Conservation (phyloP, 2,329 filamentous ascomycete species). For the Claviceps spartinae region DNA sequence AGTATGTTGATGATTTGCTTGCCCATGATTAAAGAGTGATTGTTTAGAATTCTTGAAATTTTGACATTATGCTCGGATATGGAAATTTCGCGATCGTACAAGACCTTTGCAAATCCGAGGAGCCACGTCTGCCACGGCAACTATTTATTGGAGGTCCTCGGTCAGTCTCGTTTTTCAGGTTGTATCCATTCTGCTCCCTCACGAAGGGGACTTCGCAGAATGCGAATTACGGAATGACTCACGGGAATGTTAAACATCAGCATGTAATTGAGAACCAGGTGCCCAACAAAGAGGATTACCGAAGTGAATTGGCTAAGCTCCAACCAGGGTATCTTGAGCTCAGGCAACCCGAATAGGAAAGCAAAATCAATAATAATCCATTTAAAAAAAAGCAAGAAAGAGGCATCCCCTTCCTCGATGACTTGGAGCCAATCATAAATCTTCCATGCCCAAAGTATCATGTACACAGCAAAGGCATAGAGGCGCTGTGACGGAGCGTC, state of each 20-base stretch:
- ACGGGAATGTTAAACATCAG: conserved; percentile 86
- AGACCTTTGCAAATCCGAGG: conserved; percentile 57
- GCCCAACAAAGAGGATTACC: conserved; percentile 54
- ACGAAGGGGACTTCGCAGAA: not conserved
- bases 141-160: conserved; percentile 21
- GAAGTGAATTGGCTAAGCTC: conserved; percentile 73
- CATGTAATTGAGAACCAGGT: conserved; percentile 65
- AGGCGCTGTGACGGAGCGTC: conserved; percentile 86
- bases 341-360: conserved; percentile 77
- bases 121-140: conserved; percentile 64
- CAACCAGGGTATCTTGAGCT: conserved; percentile 88
- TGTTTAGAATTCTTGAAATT: conserved; percentile 74
- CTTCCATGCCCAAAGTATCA: conserved; percentile 65
- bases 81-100: conserved; percentile 86
- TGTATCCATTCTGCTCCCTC: not conserved
- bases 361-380: conserved; percentile 79
- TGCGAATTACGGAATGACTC: conserved; percentile 16
- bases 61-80: conserved; percentile 92
- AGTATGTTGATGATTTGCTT: conserved; percentile 97
- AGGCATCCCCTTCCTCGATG: conserved; percentile 69
- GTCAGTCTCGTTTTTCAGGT: not conserved
- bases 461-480: conserved; percentile 71
- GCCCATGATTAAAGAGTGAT: conserved; percentile 84
- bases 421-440: conserved; percentile 74
- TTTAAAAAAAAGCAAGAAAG: conserved; percentile 85